These are phyloP conservation scores for Calonectria hawksworthii DNA, from an alignment of 2,329 filamentous ascomycete genomes.

Conservation along the genomic window DNA sequence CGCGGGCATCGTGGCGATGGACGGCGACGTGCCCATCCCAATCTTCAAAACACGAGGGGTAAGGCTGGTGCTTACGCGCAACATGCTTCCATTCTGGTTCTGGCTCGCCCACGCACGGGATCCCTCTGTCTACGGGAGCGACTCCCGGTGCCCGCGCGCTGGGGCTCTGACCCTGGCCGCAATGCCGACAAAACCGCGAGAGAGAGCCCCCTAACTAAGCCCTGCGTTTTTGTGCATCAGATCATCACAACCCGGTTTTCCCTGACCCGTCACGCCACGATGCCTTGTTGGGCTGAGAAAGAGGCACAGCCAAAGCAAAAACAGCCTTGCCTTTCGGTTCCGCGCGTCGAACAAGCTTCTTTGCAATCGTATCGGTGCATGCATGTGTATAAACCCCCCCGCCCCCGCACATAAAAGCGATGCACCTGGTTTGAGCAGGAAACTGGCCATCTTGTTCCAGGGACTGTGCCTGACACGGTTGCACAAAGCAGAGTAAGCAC, in stretches of 20 bases:
- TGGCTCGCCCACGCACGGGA: not conserved
- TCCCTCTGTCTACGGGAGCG: not conserved
- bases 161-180: not conserved
- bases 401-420: not conserved
- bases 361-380: not conserved
- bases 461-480: not conserved
- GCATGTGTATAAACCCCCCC: not conserved
- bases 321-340: not conserved
- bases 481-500: not conserved
- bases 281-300: not conserved
- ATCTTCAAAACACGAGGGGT: not conserved
- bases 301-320: not conserved
- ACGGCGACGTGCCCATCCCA: not conserved
- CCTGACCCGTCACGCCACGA: not conserved
- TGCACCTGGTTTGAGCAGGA: not conserved
- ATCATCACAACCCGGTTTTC: not conserved
- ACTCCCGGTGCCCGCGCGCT: not conserved
- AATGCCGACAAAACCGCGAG: not conserved
- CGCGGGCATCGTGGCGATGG: not conserved
- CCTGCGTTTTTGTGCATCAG: not conserved
- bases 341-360: not conserved
- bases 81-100: not conserved
- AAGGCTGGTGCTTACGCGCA: not conserved
- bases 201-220: too few relatives aligned
- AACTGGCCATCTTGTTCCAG: not conserved